Conservation (phyloP, 495 filamentous ascomycete genomes). For the Tuber aestivum region DNA sequence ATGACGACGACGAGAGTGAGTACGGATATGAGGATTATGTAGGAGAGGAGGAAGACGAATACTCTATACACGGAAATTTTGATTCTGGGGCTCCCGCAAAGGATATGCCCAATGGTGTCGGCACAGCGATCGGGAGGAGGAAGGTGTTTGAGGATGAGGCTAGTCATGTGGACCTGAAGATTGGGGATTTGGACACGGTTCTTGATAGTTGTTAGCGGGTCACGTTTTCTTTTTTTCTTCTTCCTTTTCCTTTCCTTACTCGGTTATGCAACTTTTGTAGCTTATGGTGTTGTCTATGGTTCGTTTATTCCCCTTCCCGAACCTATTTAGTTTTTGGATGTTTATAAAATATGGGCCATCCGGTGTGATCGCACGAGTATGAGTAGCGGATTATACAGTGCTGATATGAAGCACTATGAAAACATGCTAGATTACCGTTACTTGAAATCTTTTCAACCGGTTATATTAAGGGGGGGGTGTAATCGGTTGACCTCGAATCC, state of each 20-base stretch:
- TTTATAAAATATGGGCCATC: not conserved
- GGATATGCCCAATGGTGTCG: not conserved
- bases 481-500: not conserved
- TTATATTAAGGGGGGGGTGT: not conserved
- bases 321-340: not conserved
- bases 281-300: not conserved
- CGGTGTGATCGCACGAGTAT: not conserved
- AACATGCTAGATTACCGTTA: not conserved
- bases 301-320: not conserved
- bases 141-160: slow-evolving; percentile 1
- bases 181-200: slow-evolving; percentile 2
- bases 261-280: not conserved
- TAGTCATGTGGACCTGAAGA: not conserved
- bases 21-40: slow-evolving; percentile 22
- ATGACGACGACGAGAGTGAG: slow-evolving; percentile 10
- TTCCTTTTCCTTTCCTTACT: not conserved
- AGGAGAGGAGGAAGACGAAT: not conserved
- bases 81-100: not conserved
- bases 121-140: not conserved
- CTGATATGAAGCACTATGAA: not conserved
- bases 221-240: not conserved
- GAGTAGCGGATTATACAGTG: not conserved
- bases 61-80: not conserved
- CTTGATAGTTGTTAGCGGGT: not conserved
- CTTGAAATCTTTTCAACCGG: not conserved